Evolutionary conservation across 2,329 filamentous ascomycete genomes (phyloP), one percentile per base, ranked within the genome.

Genomic region (Beauveria rudraprayagi): DNA sequence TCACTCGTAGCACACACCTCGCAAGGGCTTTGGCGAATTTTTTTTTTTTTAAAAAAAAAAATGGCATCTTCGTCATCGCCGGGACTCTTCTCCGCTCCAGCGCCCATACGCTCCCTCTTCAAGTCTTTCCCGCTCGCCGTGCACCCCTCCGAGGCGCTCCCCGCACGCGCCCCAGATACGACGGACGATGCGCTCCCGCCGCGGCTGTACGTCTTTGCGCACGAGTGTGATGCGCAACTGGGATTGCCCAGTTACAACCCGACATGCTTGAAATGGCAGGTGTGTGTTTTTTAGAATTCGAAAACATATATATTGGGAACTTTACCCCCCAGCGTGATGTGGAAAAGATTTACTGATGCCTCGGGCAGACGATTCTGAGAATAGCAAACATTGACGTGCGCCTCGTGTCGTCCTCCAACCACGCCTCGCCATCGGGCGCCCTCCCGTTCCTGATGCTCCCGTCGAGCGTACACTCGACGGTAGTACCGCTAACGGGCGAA

Each of bases 201-300:
- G 64, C 80, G 84, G 10, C 78, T 99, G 9, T 92, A 92, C 72
- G 80, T 96, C 61, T 97, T 97, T 74, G 83, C 84, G 63, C 84
- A 81, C 16, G 77, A 83, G 1, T 76, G 81, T n/a, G 88, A 85
- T 67, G 88, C 86, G 40, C 72, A 73, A 61, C 70, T 70, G 44
- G 86, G 85, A 5, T 76, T 78, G 34, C 89, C 92, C 28, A 95
- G 91, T 65, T 96, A 89, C 76, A 97, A 97, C 72, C 94, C 94
- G 11, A 85, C 87, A 62, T 99, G 94, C 78, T 79, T 97, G 70
- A 96, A 93, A 78, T 97, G 92, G 92, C 94, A 97, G 89, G 91
- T 93, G 34, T 37, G 34, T 93, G 34, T 37, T 5, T 11, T 34
- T 37, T 37, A 37, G 2, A 16, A 37, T 1, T 0, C 1, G n/a